Base-by-base conservation (phyloP, 805 yeast genomes). In the Torulaspora quercuum region DNA sequence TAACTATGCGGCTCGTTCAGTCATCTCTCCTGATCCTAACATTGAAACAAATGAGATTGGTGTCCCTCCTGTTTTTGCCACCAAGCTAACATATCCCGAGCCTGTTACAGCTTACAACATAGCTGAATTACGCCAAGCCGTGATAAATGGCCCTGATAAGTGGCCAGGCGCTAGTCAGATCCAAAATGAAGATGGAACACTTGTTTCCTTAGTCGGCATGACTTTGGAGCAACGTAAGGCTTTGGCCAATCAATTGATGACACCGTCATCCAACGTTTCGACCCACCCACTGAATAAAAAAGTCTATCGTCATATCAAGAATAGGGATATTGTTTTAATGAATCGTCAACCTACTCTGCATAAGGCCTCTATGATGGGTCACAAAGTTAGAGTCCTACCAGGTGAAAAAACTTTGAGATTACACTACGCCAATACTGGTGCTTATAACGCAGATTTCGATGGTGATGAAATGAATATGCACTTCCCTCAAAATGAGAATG, bases 381-480 rank as follows among this genome's bases (percentile, higher is more conserved):
- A 92, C 67, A 85, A 82, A 59, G 98, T 92, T 28, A 78, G 96
- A 55, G 98, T 92, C 20, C 72, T 92, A 51, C 98, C 97, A 4
- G 95, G 95, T 42, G 98, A 92, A 61, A 92, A 92, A 71, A 94
- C 98, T 3, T 70, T 92, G 53, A 78, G 99, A 59, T 70, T 92
- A 64, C 99, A 92, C 64, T 92, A 92, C 65, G 99, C 99, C 54
- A 92, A 92, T 65, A 92, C 98, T 29, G 97, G 97, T 67, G 97
- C 98, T 28, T 92, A 90, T 67, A 90, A 90, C 63, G 97, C 97
- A 25, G 98, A 90, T 75, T 90, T 92, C 55, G 98, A 90, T 67
- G 98, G 98, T 72, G 98, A 90, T 67, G 98, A 90, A 70, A 90
- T 90, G 98, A 90, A 90, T 63, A 83, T 90, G 96, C 98, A 90